Base-by-base conservation (phyloP, 805 yeast genomes). In the Cyberlindnera saturnus region DNA sequence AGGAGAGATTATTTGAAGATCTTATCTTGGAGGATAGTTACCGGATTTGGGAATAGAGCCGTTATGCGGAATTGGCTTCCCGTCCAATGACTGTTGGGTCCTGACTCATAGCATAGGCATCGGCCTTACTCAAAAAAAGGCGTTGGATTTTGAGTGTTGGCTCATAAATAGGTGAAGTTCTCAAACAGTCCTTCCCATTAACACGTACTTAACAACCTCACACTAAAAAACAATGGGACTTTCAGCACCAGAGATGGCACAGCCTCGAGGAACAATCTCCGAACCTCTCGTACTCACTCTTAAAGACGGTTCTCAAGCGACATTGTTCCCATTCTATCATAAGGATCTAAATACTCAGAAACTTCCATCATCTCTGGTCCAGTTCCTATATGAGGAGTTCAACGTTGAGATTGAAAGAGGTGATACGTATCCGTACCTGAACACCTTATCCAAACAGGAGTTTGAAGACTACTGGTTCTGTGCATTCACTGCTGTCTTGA, bases 321-420 rank as follows among this genome's bases (percentile, higher is more conserved):
- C 90, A 0, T 63, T 86, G 2, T 65, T 79, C 39, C 89, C 90
- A 3, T 69, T 81, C 36, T 75, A 77, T 47, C 61, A 70, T 9
- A 37, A 41, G 7, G 51, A 56, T 30, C 43, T 67, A 3, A 50
- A 57, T 1, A 71, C 43, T 17, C 15, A 34, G 3, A 40, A 71
- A 18, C 62, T 85, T 6, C 89, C 95, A 0, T 51, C 47, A 1
- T 61, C 64, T 0, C 63, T 88, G 18, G 46, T 81, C 5, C 61
- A 67, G 1, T 70, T 60, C 33, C 54, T 86, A 48, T 68, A 61
- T 43, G 58, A 63, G 3, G 75, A 77, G 45, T 77, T 85, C 66
- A 86, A 85, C 59, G 53, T 59, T 14, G 87, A 85, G 42, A 71
- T 89, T 6, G 84, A 74, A 30, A 77, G 70, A 35, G 97, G 97